Conservation (phyloP, 2,329 filamentous ascomycete genomes). For the Lomentospora prolificans region DNA sequence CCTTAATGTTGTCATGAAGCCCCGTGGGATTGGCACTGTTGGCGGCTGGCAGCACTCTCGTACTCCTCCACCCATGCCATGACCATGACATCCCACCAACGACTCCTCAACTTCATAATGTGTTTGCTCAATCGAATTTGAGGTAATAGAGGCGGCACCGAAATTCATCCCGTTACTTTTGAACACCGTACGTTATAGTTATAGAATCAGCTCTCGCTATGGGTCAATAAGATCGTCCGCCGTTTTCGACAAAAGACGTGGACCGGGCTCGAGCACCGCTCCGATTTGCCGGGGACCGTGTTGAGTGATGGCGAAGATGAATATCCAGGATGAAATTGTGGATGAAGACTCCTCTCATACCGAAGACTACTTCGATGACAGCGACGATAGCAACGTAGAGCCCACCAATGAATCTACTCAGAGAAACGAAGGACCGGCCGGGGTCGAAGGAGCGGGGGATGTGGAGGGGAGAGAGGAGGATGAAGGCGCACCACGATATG, state of each 20-base stretch:
- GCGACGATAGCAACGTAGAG: background rate
- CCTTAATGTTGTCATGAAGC: too few relatives aligned
- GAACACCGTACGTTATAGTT: too few relatives aligned
- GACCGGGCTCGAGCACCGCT: too few relatives aligned
- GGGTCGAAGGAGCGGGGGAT: slow-evolving; percentile 2
- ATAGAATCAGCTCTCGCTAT: too few relatives aligned
- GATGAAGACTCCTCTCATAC: background rate
- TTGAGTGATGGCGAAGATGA: background rate
- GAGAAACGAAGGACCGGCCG: background rate
- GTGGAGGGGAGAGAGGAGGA: background rate
- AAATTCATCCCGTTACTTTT: too few relatives aligned
- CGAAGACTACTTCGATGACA: slow-evolving; percentile 1
- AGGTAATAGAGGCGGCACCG: too few relatives aligned
- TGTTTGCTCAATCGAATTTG: too few relatives aligned
- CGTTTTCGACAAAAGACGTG: too few relatives aligned
- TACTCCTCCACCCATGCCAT: too few relatives aligned
- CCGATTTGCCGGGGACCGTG: background rate
- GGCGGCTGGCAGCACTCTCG: background rate
- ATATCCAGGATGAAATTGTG: background rate
- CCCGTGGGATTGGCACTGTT: background rate
- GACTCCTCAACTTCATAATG: background rate
- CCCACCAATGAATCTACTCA: background rate
- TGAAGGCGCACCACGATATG: slow-evolving; percentile 10
- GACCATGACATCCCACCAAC: background rate
- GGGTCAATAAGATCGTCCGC: too few relatives aligned